Evolutionary conservation across 805 yeast genomes (phyloP).

Genomic region (Geotrichum ghanense): DNA sequence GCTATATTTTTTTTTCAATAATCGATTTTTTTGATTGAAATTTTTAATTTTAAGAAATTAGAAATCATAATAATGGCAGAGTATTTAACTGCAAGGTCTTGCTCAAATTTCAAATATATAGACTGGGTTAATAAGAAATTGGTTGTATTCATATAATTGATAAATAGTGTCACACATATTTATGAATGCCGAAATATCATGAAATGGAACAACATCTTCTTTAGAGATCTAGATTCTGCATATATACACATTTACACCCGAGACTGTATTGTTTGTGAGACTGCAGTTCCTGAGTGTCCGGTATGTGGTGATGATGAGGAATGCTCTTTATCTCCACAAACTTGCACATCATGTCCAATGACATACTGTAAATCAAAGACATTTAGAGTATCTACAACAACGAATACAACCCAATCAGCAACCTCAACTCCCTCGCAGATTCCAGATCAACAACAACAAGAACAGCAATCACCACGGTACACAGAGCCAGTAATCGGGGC

Average conservation of each 20-base stretch:
- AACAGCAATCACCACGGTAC: background rate
- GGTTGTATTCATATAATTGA: no score
- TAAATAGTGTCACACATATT: no score
- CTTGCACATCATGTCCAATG: constrained; percentile 48
- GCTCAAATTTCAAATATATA: no score
- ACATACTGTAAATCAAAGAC: constrained; percentile 33
- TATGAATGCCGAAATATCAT: background rate
- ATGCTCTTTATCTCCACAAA: constrained; percentile 44
- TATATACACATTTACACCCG: background rate
- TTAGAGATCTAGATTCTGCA: no score
- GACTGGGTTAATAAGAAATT: no score
- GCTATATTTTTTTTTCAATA: no score
- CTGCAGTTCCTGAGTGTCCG: constrained; percentile 37
- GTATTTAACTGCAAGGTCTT: no score
- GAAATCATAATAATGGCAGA: no score
- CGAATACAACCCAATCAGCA: constrained; percentile 17
- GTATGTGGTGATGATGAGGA: constrained; percentile 38
- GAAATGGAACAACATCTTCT: no score
- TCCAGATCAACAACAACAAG: background rate
- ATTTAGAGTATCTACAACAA: constrained; percentile 7
- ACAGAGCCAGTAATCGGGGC: constrained; percentile 63
- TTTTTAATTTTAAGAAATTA: no score
- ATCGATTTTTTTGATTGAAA: no score
- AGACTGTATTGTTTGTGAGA: background rate
- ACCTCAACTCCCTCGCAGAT: constrained; percentile 11